These are phyloP conservation scores for Leccinum subgranulosum DNA, from an alignment of 768 basidiomycete species.

Conservation along the genomic window DNA sequence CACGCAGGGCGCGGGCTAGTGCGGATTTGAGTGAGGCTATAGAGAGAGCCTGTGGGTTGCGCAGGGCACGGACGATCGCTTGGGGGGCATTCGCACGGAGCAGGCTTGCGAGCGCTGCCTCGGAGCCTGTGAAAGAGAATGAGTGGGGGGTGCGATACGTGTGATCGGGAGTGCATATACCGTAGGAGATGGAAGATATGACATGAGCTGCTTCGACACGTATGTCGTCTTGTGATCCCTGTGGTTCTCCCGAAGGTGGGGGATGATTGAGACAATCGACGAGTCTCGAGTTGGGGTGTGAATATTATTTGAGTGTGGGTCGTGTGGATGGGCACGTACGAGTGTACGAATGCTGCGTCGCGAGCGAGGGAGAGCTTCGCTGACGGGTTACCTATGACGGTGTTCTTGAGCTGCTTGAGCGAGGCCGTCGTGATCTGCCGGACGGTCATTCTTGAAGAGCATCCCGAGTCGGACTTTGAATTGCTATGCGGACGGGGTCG, in stretches of 20 bases:
- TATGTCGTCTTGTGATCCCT: conserved; percentile 46
- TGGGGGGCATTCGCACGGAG: conserved; percentile 55
- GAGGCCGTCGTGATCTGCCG: conserved; percentile 26
- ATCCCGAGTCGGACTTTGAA: too few species aligned
- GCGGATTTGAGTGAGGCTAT: conserved; percentile 47
- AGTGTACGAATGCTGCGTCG: conserved; percentile 54
- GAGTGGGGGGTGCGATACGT: neutral
- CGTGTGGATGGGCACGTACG: conserved; percentile 35
- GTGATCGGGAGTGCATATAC: conserved; percentile 28
- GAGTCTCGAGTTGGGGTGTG: conserved; percentile 40
- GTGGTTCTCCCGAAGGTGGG: conserved; percentile 29
- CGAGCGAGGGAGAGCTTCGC: conserved; percentile 59
- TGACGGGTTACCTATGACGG: conserved; percentile 75
- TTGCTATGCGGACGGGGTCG: too few species aligned
- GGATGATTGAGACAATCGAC: conserved; percentile 56
- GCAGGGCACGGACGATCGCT: conserved; percentile 61
- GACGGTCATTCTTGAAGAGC: conserved; percentile 24
- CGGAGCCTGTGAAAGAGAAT: conserved; percentile 46
- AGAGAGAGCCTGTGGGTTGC: conserved; percentile 36
- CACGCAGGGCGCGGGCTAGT: conserved; percentile 60
- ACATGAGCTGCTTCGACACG: conserved; percentile 75
- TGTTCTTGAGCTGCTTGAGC: conserved; percentile 71
- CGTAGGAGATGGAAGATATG: conserved; percentile 70
- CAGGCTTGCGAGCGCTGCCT: conserved; percentile 54
- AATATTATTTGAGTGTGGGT: neutral